A percentile compares a stretch with the other conserved stretches of the same genome.
phyloP scores from a whole-genome alignment of 345 rosid genomes.

The Syzygium aromaticum region DNA sequence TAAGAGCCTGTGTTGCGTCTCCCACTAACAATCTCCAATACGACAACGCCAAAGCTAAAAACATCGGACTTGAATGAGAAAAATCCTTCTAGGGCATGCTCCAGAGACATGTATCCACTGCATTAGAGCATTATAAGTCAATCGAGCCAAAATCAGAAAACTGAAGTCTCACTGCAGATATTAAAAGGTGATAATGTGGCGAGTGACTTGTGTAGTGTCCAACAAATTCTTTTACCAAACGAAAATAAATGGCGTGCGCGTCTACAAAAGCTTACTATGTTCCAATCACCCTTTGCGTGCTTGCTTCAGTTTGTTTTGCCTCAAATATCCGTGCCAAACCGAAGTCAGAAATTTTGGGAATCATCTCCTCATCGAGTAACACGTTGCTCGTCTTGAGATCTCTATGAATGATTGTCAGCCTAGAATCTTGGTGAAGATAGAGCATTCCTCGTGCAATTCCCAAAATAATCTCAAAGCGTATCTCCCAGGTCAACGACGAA shows the following conservation, averaged over 20 bases:
- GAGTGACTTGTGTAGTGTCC: neutral
- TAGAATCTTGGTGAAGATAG: constrained; percentile 71
- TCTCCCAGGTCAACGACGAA: constrained; percentile 32
- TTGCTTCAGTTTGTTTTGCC: constrained; percentile 38
- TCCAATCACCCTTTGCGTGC: constrained; percentile 51
- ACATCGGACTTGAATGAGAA: constrained; percentile 59
- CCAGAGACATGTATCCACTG: constrained; percentile 73
- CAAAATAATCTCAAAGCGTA: constrained; percentile 33
- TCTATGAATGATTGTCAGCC: constrained; percentile 58
- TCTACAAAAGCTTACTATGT: constrained; percentile 43
- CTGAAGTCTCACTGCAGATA: neutral
- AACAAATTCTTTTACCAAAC: neutral
- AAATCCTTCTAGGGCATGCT: constrained; percentile 49
- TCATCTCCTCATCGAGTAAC: constrained; percentile 57
- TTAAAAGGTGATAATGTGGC: neutral
- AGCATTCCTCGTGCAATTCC: constrained; percentile 68
- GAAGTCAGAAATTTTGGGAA: constrained; percentile 68
- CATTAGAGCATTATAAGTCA: neutral
- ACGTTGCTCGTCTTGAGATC: constrained; percentile 62
- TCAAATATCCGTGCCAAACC: constrained; percentile 62
- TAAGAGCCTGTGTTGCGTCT: constrained; percentile 25
- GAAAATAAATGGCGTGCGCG: neutral
- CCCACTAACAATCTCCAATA: constrained; percentile 47
- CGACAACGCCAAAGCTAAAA: constrained; percentile 53
- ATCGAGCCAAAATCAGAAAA: neutral